phyloP scores from a whole-genome alignment of 176 grass and related monocot species.

The Triticum monococcum region DNA sequence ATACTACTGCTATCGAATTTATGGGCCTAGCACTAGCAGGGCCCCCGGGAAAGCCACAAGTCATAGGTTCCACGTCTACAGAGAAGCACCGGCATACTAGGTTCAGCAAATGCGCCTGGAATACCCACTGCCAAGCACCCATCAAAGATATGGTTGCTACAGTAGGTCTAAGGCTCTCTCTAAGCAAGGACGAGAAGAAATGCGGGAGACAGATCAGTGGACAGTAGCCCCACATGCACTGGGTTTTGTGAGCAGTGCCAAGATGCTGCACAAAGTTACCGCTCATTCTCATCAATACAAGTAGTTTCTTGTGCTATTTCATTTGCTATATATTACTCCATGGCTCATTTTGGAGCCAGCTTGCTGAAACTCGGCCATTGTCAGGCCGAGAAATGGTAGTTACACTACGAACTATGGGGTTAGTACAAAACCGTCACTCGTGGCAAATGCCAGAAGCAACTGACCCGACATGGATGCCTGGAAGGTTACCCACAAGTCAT shows the following conservation, averaged over 20 bases:
- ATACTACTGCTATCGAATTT: not conserved
- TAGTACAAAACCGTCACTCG: not conserved
- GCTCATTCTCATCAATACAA: not conserved
- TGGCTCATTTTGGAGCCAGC: not conserved
- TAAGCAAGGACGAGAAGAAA: not conserved
- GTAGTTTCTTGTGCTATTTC: not conserved
- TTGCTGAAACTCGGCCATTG: conserved; percentile 7
- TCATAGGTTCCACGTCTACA: not conserved
- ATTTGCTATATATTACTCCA: not conserved
- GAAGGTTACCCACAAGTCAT: not conserved
- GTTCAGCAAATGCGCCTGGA: conserved; percentile 23
- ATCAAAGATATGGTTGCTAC: conserved; percentile 6
- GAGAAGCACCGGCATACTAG: not conserved
- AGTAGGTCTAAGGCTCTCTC: not conserved
- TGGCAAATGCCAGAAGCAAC: not conserved
- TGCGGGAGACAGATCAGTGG: not conserved
- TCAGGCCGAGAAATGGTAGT: not conserved
- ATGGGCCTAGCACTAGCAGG: not conserved
- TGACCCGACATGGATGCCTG: not conserved
- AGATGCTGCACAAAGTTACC: not conserved
- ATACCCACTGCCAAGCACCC: not conserved
- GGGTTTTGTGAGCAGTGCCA: not conserved
- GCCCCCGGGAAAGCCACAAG: not conserved
- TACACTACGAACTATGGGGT: not conserved
- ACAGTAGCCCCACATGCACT: not conserved